These are phyloP conservation scores for Sphaerosporella brunnea DNA, from an alignment of 495 filamentous ascomycete genomes.

Conservation along the genomic window DNA sequence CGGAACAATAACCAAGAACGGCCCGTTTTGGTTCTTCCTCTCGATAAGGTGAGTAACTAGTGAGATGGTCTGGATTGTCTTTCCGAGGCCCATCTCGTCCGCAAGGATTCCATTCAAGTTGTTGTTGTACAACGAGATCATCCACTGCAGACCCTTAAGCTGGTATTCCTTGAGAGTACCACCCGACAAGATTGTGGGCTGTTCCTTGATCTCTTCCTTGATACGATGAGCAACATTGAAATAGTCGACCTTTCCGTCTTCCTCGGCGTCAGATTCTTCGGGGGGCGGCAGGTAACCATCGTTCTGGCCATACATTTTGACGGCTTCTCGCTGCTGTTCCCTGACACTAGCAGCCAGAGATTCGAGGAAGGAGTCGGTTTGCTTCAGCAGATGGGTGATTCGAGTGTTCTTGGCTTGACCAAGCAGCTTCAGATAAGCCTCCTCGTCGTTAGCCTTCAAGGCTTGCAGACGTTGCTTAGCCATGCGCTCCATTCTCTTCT, in stretches of 20 bases:
- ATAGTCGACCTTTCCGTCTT: conserved; percentile 67
- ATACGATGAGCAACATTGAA: conserved; percentile 94
- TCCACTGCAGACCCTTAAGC: conserved; percentile 95
- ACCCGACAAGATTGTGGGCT: conserved; percentile 72
- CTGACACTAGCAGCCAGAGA: conserved; percentile 88
- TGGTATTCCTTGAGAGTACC: conserved; percentile 94
- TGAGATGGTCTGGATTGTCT: conserved; percentile 86
- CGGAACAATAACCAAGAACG: conserved; percentile 91
- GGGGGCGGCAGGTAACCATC: conserved; percentile 42
- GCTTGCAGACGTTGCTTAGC: conserved; percentile 99
- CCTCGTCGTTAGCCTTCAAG: conserved; percentile 95
- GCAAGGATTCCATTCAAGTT: conserved; percentile 96
- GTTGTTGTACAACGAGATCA: conserved; percentile 99
- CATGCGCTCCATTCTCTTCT: conserved; percentile 88
- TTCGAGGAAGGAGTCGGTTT: conserved; percentile 91
- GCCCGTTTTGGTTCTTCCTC: conserved; percentile 79
- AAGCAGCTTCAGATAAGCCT: conserved; percentile 88
- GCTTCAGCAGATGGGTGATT: conserved; percentile 87
- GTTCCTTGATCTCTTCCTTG: conserved; percentile 69
- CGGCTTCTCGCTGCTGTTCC: conserved; percentile 68
- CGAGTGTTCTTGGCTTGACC: conserved; percentile 97
- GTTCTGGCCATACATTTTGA: conserved; percentile 52
- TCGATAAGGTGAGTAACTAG: conserved; percentile 93
- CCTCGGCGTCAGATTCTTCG: conserved; percentile 50
- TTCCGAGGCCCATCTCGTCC: conserved; percentile 98